A percentile compares a stretch with the other conserved stretches of the same genome.
Conservation (phyloP, 1,284 basidiomycete genomes). For the Moesziomyces sp. region DNA sequence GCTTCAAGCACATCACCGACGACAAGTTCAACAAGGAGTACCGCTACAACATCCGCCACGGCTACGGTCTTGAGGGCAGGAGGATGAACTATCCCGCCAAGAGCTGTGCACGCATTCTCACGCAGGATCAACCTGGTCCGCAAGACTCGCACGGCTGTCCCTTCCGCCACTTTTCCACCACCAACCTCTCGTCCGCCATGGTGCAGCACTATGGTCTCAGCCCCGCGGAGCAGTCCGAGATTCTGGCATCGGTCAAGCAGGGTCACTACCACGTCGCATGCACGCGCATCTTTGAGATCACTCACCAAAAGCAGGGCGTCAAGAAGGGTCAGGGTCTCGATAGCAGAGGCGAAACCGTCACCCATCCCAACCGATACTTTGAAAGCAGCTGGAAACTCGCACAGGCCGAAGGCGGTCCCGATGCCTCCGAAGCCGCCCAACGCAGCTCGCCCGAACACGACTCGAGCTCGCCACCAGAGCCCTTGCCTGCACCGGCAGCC, state of each 20-base stretch:
- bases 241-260: constrained; percentile 82
- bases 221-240: constrained; percentile 84
- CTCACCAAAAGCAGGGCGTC: constrained; percentile 78
- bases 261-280: constrained; percentile 95
- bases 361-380: constrained; percentile 88
- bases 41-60: constrained; percentile 96
- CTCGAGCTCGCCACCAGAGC: background rate
- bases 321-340: constrained; percentile 86
- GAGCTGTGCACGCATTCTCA: constrained; percentile 92
- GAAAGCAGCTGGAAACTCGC: constrained; percentile 69
- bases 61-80: constrained; percentile 92
- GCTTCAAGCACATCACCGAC: constrained; percentile 79
- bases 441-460: constrained; percentile 18
- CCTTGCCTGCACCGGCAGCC: constrained; percentile 1
- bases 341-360: constrained; percentile 86
- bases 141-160: constrained; percentile 91
- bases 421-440: constrained; percentile 13
- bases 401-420: constrained; percentile 10
- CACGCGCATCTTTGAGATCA: constrained; percentile 95
- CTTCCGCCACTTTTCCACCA: constrained; percentile 87
- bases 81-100: constrained; percentile 93
- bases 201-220: constrained; percentile 77
- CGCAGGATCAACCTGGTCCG: constrained; percentile 78
- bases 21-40: constrained; percentile 99
- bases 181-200: constrained; percentile 84